Evolutionary conservation across 2,329 filamentous ascomycete genomes (phyloP), one percentile per base, ranked within the genome.

Genomic region (Hypoxylon sp.): DNA sequence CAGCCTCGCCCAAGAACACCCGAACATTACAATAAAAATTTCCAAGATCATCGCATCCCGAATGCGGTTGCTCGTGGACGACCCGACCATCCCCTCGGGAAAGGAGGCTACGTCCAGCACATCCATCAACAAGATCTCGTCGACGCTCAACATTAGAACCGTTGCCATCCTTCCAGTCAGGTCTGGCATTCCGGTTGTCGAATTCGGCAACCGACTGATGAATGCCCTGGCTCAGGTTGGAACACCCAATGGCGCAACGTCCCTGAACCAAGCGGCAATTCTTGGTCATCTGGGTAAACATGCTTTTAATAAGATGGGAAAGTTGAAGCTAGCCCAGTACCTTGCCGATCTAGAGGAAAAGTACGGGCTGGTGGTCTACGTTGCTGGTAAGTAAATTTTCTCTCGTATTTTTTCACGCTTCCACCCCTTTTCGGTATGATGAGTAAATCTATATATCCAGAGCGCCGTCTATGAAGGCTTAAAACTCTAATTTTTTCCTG

Each of bases 21-120:
- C 95, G 4, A 96, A 92, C 38, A 99, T 99, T 70, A 98, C 95
- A 0, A 98, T 99, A 74, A 97, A 98, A 75, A 96, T 99, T 23
- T 98, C 95, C 1, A 99, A 98, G 74, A 95, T 99, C 66, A 97
- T 99, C 68, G 95, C 95, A 0, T 92, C 93, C 29, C 87, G 95
- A 2, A 98, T 99, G 95, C 84, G 94, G 59, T 85, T 91, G 37
- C 77, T 97, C 33, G 86, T 98, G 17, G 92, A 98, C 67, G 89
- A 93, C 67, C 90, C 92, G 1, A 77, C 91, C 13, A 83, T 86
- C 29, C 83, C 88, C 33, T 81, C 87, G 49, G 81, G 83, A 7
- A 86, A 86, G 57, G 89, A 94, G 48, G 78, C 78, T 41, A 79
- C 82, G 4, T 78, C 81, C 7, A 82, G 83, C 10, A 83, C 83